Percentiles rank a stretch among this genome's conserved stretches.
phyloP scores from a whole-genome alignment of 352 stramenopile genomes.

The Pythium scleroteichum region DNA sequence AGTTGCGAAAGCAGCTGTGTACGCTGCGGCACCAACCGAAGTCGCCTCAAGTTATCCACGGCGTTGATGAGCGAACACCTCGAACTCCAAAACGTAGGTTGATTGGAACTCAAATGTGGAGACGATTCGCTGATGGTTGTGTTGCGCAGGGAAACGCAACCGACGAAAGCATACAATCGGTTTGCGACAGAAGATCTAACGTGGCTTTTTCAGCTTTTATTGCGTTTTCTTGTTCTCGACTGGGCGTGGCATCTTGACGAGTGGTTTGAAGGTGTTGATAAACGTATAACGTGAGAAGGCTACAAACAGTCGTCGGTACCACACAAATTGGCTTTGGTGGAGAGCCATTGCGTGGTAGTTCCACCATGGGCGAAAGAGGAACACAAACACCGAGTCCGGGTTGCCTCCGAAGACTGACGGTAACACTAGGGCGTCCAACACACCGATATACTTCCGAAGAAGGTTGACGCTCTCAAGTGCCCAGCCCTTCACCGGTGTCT shows the following conservation, averaged over 20 bases:
- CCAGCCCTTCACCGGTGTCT: conserved; percentile 45
- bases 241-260: conserved; percentile 27
- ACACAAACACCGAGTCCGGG: conserved; percentile 46
- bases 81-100: conserved; percentile 21
- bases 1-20: conserved; percentile 45
- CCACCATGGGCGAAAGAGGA: conserved; percentile 57
- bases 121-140: conserved; percentile 3
- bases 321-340: conserved; percentile 95
- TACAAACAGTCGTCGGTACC: conserved; percentile 96
- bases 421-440: conserved; percentile 69
- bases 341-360: conserved; percentile 92
- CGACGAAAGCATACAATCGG: conserved; percentile 33
- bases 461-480: conserved; percentile 73
- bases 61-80: conserved; percentile 7
- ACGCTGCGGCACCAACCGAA: conserved; percentile 34
- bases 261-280: conserved; percentile 85
- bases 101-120: neutral
- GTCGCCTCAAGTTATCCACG: neutral
- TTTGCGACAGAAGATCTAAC: conserved; percentile 23
- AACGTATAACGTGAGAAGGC: conserved; percentile 95
- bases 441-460: conserved; percentile 87
- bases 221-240: conserved; percentile 6
- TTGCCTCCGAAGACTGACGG: conserved; percentile 31
- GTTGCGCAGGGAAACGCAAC: conserved; percentile 22
- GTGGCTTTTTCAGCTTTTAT: neutral